These are phyloP conservation scores for Rhizopogon roseolus DNA, from an alignment of 768 basidiomycete genomes.

Conservation along the genomic window DNA sequence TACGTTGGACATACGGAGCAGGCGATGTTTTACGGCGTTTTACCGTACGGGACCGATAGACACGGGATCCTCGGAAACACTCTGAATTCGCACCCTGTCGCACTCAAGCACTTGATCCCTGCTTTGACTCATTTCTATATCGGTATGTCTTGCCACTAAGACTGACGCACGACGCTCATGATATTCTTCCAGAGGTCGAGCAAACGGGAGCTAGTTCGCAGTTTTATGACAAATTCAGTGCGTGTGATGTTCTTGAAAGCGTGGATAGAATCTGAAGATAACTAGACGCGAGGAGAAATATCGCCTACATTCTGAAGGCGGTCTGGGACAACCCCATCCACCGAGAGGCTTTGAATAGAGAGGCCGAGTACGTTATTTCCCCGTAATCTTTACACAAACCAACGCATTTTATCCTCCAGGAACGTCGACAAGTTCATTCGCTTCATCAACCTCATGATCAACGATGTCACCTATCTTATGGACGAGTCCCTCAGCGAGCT, in stretches of 20 bases:
- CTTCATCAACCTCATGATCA: conserved; percentile 97
- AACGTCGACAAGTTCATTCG: conserved; percentile 91
- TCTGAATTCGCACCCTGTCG: conserved; percentile 82
- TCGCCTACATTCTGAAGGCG: conserved; percentile 80
- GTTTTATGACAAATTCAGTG: conserved; percentile 98
- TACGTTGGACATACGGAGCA: conserved; percentile 21
- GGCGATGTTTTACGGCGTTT: conserved; percentile 72
- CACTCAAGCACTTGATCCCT: conserved; percentile 85
- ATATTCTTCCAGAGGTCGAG: conserved; percentile 73
- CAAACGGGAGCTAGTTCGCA: conserved; percentile 96
- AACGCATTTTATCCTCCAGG: conserved; percentile 32
- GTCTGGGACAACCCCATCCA: conserved; percentile 92
- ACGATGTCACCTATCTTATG: conserved; percentile 97
- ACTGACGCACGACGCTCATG: not conserved
- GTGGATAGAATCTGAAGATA: conserved; percentile 5
- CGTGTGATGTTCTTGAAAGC: conserved; percentile 24
- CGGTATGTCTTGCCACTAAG: conserved; percentile 41
- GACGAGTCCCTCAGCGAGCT: conserved; percentile 92
- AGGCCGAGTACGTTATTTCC: conserved; percentile 56
- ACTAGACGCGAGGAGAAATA: conserved; percentile 72
- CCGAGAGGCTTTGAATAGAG: conserved; percentile 76
- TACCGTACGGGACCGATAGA: conserved; percentile 59
- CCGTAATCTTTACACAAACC: not conserved
- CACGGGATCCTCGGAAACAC: conserved; percentile 74
- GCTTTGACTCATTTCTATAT: conserved; percentile 94